Evolutionary conservation across 2,329 filamentous ascomycete species (phyloP), one percentile per base, ranked within the genome.

Genomic region (Alternaria sp.): DNA sequence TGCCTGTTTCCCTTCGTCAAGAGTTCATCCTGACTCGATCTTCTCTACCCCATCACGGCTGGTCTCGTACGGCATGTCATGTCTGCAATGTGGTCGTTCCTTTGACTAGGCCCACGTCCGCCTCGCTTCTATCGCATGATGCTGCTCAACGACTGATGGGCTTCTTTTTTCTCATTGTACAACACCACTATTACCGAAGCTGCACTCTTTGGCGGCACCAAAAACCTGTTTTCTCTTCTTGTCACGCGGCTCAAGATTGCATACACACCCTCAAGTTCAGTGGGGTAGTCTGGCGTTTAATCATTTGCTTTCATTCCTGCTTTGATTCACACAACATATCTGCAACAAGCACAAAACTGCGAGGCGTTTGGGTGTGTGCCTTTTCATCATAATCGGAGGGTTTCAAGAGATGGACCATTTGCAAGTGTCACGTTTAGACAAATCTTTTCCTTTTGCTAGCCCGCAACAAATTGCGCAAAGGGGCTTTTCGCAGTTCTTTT

Each of bases 71-170:
- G 57, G 52, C 57, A 70, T 55, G 24, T 52, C 47, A 57, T 52
- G 49, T 52, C 3, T 42, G 51, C 41, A 42, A n/a, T 38, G 54
- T 44, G 52, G 52, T 42, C 71, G 76, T 78, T 70, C 75, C 76
- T 78, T 78, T 78, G 47, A 63, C 58, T 78, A 78, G 76, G 75
- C 73, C 63, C 76, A 78, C 75, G 75, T 67, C 64, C 53, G n/a
- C 22, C 7, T 22, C 53, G n/a, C 22, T 4, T 22, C 30, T 41
- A 30, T 14, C 36, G 48, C 57, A 54, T 52, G 32, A 36, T n/a
- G 28, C 11, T 43, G 58, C 34, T 41, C 34, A 44, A 46, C 32
- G 53, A 60, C 18, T 60, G 53, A 57, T 57, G 36, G 9, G 54
- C 54, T 47, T 52, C 14, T 49, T 49, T 22, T 26, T n/a, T 11